A percentile compares a stretch with the other conserved stretches of the same genome.
phyloP scores from a whole-genome alignment of 2,329 filamentous ascomycete genomes.

The Thyridium curvatum region DNA sequence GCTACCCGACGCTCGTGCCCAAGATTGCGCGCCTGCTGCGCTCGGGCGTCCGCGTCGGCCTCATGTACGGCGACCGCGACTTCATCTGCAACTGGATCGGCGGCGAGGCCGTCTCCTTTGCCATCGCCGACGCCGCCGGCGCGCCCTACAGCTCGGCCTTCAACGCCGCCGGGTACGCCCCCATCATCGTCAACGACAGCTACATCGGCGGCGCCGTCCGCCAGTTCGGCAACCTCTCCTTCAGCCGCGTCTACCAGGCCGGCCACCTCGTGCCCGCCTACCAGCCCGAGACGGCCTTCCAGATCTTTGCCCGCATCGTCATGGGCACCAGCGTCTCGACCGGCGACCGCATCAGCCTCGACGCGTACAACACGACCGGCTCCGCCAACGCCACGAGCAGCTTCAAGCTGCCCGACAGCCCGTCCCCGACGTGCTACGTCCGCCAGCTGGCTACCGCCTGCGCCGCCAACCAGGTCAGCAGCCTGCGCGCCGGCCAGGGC shows the following conservation, averaged over 20 bases:
- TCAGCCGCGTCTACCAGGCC: constrained; percentile 60
- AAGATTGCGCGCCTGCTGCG: constrained; percentile 55
- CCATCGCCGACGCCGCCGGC: constrained; percentile 44
- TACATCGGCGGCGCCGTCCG: constrained; percentile 68
- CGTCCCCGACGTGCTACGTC: constrained; percentile 53
- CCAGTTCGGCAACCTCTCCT: constrained; percentile 69
- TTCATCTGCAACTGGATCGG: constrained; percentile 66
- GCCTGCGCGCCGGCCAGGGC: constrained; percentile 42
- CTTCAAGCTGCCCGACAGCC: constrained; percentile 41
- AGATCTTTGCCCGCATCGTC: constrained; percentile 55
- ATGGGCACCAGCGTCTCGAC: constrained; percentile 48
- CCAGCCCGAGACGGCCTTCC: constrained; percentile 53
- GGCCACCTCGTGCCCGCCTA: constrained; percentile 58
- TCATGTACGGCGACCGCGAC: constrained; percentile 64
- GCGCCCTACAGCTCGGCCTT: constrained; percentile 48
- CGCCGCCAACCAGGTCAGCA: constrained; percentile 38
- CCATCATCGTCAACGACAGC: constrained; percentile 60
- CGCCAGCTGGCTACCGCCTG: constrained; percentile 47
- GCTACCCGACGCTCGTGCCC: constrained; percentile 48
- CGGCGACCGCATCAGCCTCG: constrained; percentile 44
- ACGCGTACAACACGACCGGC: constrained; percentile 50
- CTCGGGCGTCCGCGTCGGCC: constrained; percentile 59
- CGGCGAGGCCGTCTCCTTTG: constrained; percentile 66
- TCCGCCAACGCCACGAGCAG: constrained; percentile 49
- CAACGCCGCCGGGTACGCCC: constrained; percentile 61